A percentile compares a stretch with the other conserved stretches of the same genome.
phyloP scores from a whole-genome alignment of 805 yeast species.

The Zygoascus bituminiphila region DNA sequence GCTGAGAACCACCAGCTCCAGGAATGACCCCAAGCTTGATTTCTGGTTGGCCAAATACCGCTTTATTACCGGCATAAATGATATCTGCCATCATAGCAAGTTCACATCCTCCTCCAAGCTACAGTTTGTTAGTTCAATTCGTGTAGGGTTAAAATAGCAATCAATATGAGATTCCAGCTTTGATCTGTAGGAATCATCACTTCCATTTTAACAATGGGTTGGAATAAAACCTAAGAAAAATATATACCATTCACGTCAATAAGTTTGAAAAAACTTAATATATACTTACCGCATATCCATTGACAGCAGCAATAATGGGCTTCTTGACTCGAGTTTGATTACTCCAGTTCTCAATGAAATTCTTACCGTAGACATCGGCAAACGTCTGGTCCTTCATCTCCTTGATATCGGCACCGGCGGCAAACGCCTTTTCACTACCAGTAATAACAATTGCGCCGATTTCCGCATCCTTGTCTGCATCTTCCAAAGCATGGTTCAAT shows the following conservation, averaged over 20 bases:
- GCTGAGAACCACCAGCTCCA: conserved; percentile 48
- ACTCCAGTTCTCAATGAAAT: conserved; percentile 36
- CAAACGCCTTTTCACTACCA: conserved; percentile 41
- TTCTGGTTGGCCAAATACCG: conserved; percentile 49
- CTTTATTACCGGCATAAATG: conserved; percentile 41
- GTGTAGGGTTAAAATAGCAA: no score
- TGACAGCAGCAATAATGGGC: conserved; percentile 49
- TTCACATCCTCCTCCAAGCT: conserved; percentile 49
- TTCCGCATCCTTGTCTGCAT: conserved; percentile 31
- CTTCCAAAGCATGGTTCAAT: conserved; percentile 31
- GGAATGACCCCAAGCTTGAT: conserved; percentile 45
- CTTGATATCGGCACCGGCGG: conserved; percentile 51
- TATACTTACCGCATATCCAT: conserved; percentile 36
- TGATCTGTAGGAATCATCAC: no score
- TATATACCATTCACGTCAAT: no score
- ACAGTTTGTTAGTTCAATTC: no score
- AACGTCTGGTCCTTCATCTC: conserved; percentile 37
- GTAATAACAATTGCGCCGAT: conserved; percentile 43
- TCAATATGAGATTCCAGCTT: no score
- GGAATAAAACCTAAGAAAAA: no score
- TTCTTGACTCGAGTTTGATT: conserved; percentile 32
- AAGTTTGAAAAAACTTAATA: no score
- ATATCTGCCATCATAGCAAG: conserved; percentile 47
- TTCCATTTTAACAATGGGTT: no score
- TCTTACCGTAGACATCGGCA: conserved; percentile 30